Evolutionary conservation across 768 basidiomycete genomes (phyloP).

Genomic region (Sistotremastrum suecicum): DNA sequence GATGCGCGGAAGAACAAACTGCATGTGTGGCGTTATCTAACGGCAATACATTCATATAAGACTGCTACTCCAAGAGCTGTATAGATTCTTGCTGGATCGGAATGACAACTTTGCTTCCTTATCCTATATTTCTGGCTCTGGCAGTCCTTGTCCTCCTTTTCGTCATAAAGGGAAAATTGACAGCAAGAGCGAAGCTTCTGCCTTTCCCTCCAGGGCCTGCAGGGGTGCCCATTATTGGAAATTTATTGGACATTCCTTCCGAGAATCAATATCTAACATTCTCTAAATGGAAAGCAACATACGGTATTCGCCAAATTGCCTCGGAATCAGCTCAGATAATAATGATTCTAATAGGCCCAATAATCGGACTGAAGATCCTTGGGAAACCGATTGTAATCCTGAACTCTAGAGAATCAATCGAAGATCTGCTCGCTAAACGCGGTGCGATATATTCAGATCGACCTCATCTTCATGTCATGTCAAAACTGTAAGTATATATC

Average conservation of each 20-base stretch:
- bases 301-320: background rate
- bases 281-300: background rate
- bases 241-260: background rate
- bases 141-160: too few relatives aligned
- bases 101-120: too few relatives aligned
- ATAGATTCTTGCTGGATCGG: too few relatives aligned
- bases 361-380: conserved; percentile 9
- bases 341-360: background rate
- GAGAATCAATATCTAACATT: conserved; percentile 1
- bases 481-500: too few relatives aligned
- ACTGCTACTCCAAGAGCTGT: too few relatives aligned
- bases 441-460: conserved; percentile 14
- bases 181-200: too few relatives aligned
- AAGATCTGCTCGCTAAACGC: conserved; percentile 16
- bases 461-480: background rate
- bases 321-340: background rate
- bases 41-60: too few relatives aligned
- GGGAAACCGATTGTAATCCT: conserved; percentile 12
- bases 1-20: too few relatives aligned
- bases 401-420: conserved; percentile 8
- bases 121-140: too few relatives aligned
- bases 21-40: too few relatives aligned
- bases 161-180: too few relatives aligned
- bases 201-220: background rate
- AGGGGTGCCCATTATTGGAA: background rate